These are phyloP conservation scores for Podila minutissima DNA, from an alignment of 192 early-diverging fungal genomes.

Conservation along the genomic window DNA sequence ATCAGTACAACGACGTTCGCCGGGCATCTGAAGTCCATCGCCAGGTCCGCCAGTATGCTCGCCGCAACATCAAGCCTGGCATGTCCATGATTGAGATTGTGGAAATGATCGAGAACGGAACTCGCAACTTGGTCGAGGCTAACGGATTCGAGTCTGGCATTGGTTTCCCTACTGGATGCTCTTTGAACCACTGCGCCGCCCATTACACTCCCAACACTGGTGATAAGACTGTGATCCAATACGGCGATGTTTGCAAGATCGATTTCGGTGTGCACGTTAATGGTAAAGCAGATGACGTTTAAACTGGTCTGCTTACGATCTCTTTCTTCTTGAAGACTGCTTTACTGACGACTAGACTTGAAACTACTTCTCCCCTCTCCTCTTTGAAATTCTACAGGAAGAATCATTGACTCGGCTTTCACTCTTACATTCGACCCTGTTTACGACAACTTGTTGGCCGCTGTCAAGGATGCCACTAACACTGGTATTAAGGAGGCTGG, in stretches of 20 bases:
- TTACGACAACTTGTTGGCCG: constrained; percentile 86
- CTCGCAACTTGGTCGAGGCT: constrained; percentile 87
- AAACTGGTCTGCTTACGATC: too few relatives aligned
- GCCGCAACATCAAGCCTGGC: constrained; percentile 87
- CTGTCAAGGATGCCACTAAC: constrained; percentile 96
- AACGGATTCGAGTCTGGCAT: constrained; percentile 87
- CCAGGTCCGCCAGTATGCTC: constrained; percentile 86
- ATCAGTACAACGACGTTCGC: constrained; percentile 85
- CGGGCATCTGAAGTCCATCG: constrained; percentile 95
- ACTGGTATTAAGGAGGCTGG: constrained; percentile 95
- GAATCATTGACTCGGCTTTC: constrained; percentile 96
- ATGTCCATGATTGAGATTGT: constrained; percentile 94
- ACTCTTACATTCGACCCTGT: constrained; percentile 92
- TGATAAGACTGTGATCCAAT: constrained; percentile 86
- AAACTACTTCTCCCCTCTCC: too few relatives aligned
- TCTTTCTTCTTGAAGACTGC: too few relatives aligned
- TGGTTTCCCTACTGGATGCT: constrained; percentile 96
- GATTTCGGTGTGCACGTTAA: constrained; percentile 97
- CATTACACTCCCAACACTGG: constrained; percentile 99
- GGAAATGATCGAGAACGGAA: constrained; percentile 95
- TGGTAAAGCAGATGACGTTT: constrained; percentile 52
- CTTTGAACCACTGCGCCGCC: constrained; percentile 94
- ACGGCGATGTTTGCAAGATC: constrained; percentile 96
- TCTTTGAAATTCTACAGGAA: constrained; percentile 53
- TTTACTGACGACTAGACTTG: too few relatives aligned